Base-by-base conservation (phyloP, 2,329 filamentous ascomycete species). In the Westerdykella aurantiaca region DNA sequence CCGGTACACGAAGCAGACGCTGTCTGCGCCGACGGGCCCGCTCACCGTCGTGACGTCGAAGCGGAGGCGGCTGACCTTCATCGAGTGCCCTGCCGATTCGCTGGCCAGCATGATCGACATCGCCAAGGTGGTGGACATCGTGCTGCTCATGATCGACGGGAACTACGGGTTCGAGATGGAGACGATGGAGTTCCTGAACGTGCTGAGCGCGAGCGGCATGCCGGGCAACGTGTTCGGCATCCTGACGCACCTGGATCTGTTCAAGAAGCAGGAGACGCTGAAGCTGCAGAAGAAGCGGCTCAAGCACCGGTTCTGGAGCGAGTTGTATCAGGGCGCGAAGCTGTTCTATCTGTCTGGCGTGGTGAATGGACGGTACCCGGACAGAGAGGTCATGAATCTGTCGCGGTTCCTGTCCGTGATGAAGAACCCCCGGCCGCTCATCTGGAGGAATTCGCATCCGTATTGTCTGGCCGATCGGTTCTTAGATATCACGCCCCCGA, bases 151-250 rank as follows among this genome's bases (percentile, higher is more conserved):
- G 87, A 98, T 98, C 57, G 93, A 98, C 64, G 94, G 93, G 44
- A 97, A 97, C 70, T 98, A 86, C 61, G 94, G 93, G 12, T 98
- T 98, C 63, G 93, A 98, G 71, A 98, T 98, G 93, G 93, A 98
- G 76, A 98, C 93, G 0, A 98, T 98, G 93, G 93, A 98, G 70
- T 98, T 98, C 49, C 73, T 98, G 61, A 97, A 96, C 57, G 83
- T 96, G 14, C 75, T 98, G 40, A 85, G 87, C n/a, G 82, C 88
- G 2, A 95, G 87, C 23, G 93, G 93, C 67, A 97, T 98, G 91
- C 93, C 94, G 0, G 91, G 93, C 52, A 98, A 98, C 58, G 90
- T 98, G 31, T 97, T 98, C 64, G 93, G 93, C 41, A 90, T 98
- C 45, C 78, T 98, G 37, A 97, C 93, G 13, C 94, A 98, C 73